A percentile compares a stretch with the other conserved stretches of the same genome.
phyloP scores from a whole-genome alignment of 192 early-diverging fungal genomes.

The Helicostylum pulchrum region DNA sequence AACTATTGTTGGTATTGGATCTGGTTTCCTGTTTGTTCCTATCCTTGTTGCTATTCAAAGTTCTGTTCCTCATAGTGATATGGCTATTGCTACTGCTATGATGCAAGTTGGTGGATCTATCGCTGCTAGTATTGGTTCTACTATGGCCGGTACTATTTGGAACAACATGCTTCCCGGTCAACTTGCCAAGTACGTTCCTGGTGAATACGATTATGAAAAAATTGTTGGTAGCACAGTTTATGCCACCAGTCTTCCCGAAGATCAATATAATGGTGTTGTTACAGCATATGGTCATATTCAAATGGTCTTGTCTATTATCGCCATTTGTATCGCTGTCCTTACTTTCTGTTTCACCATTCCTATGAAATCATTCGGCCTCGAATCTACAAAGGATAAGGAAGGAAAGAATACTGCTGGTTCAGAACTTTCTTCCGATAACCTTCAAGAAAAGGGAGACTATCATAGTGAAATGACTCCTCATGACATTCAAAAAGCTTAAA shows the following conservation, averaged over 20 bases:
- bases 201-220: constrained; percentile 15
- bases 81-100: constrained; percentile 36
- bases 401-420: not conserved
- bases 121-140: constrained; percentile 21
- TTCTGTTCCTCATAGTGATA: constrained; percentile 28
- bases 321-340: constrained; percentile 13
- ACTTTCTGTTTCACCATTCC: constrained; percentile 15
- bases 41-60: constrained; percentile 22
- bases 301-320: constrained; percentile 20
- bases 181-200: constrained; percentile 28
- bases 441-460: not conserved
- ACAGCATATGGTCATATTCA: constrained; percentile 22
- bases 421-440: not conserved
- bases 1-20: constrained; percentile 21
- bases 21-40: constrained; percentile 21
- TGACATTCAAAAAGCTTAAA: no score
- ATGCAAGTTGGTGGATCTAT: constrained; percentile 26
- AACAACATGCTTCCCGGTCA: constrained; percentile 18
- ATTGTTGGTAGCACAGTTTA: constrained; percentile 13
- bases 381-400: constrained; percentile 2
- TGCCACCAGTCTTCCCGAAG: constrained; percentile 7
- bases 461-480: not conserved
- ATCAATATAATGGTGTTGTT: constrained; percentile 27
- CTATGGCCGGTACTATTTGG: constrained; percentile 29
- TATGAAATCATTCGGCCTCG: constrained; percentile 25